Evolutionary conservation across 2,329 filamentous ascomycete species (phyloP).

Genomic region (Calonectria naviculata): DNA sequence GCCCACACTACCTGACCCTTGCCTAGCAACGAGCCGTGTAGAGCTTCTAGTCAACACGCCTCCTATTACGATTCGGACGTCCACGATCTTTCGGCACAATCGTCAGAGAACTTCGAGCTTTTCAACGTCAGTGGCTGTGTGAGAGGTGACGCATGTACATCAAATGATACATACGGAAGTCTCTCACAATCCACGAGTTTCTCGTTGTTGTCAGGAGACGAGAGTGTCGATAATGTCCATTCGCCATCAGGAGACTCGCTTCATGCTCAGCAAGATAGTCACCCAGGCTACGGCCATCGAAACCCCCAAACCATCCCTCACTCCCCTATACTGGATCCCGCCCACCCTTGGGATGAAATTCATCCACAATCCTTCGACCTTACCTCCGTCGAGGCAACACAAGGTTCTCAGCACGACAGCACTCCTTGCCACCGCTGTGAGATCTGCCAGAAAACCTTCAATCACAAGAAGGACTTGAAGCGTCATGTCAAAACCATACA

Average conservation of each 20-base stretch:
- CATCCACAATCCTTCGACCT: neutral
- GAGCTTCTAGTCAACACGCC: neutral
- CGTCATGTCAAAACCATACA: neutral
- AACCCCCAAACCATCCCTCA: neutral
- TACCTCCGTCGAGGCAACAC: neutral
- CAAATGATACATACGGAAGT: neutral
- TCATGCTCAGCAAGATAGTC: neutral
- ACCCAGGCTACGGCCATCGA: neutral
- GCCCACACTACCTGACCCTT: neutral
- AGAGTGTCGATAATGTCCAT: neutral
- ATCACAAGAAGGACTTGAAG: neutral
- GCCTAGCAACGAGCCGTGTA: neutral
- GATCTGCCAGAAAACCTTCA: neutral
- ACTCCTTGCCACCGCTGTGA: neutral
- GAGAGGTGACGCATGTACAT: neutral
- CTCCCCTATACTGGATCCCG: neutral
- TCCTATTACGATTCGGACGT: neutral
- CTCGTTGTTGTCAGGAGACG: neutral
- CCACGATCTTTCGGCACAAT: neutral
- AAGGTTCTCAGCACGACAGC: neutral
- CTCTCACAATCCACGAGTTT: neutral
- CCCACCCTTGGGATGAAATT: neutral
- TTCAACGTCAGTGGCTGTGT: neutral
- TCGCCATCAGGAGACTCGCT: neutral
- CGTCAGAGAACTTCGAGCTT: neutral